Evolutionary conservation across 805 yeast genomes (phyloP).

Genomic region (Yarrowia keelungensis): DNA sequence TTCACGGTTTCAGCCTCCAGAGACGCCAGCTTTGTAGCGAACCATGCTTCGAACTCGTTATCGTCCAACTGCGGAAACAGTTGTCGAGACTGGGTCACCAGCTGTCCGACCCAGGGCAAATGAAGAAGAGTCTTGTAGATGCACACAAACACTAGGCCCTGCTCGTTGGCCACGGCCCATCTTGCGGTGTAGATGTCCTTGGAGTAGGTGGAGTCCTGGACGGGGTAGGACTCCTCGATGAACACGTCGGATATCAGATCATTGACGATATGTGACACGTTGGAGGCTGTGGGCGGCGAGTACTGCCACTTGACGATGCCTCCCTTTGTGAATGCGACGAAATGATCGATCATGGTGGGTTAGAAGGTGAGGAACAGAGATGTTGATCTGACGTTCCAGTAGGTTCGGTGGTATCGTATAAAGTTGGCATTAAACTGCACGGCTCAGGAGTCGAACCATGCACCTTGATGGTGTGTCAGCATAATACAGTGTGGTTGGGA

Average conservation of each 20-base stretch:
- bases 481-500: not conserved
- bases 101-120: constrained; percentile 48
- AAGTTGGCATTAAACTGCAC: not conserved
- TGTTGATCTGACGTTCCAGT: constrained; percentile 2
- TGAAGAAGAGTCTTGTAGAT: constrained; percentile 51
- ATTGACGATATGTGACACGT: constrained; percentile 52
- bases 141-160: constrained; percentile 53
- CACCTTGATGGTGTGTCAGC: not conserved
- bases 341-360: constrained; percentile 56
- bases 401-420: not conserved
- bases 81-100: constrained; percentile 48
- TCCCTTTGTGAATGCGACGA: constrained; percentile 58
- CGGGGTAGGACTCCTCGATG: constrained; percentile 50
- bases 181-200: constrained; percentile 56
- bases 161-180: constrained; percentile 54
- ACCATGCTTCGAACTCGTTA: constrained; percentile 47
- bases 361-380: not conserved
- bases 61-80: constrained; percentile 45
- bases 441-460: not conserved
- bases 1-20: constrained; percentile 41
- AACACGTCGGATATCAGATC: constrained; percentile 58
- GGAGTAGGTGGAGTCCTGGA: constrained; percentile 47
- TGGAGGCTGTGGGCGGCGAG: constrained; percentile 19
- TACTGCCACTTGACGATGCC: constrained; percentile 61
- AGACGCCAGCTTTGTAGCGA: constrained; percentile 47